A percentile compares a stretch with the other conserved stretches of the same genome.
Evolutionary conservation across 2,329 filamentous ascomycete species (phyloP).

Genomic region (Sclerotinia spermophila): DNA sequence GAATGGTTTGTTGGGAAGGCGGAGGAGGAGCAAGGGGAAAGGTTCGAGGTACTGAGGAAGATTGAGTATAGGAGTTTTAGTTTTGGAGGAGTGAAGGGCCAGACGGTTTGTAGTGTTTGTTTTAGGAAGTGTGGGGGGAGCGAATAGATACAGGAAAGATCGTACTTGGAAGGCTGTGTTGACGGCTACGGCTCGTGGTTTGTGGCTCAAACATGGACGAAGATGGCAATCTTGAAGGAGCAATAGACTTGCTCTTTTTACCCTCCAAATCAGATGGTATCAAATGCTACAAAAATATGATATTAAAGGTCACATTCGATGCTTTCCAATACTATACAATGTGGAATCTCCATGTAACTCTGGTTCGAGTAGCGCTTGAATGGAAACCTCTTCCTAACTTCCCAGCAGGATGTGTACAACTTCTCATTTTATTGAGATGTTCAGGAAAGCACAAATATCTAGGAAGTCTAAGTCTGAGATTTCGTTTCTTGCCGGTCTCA

Average conservation of each 20-base stretch:
- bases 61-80: constrained; percentile 83
- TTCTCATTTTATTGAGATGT: not conserved
- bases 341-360: too few species aligned
- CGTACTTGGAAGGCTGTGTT: not conserved
- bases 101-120: constrained; percentile 83
- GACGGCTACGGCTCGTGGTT: not conserved
- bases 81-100: constrained; percentile 84
- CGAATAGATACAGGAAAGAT: not conserved
- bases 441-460: not conserved
- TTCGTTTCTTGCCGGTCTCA: not conserved
- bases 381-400: not conserved
- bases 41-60: constrained; percentile 54
- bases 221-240: not conserved
- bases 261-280: not conserved
- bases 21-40: constrained; percentile 31
- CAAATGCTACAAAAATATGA: too few species aligned
- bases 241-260: too few species aligned
- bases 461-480: not conserved
- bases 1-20: constrained; percentile 67
- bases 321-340: not conserved
- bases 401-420: not conserved
- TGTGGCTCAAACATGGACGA: not conserved
- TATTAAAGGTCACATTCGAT: too few species aligned
- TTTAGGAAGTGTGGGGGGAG: constrained; percentile 53
- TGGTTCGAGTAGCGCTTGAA: not conserved